phyloP scores from a whole-genome alignment of 441 rosid species.

The Corymbia citriodora region DNA sequence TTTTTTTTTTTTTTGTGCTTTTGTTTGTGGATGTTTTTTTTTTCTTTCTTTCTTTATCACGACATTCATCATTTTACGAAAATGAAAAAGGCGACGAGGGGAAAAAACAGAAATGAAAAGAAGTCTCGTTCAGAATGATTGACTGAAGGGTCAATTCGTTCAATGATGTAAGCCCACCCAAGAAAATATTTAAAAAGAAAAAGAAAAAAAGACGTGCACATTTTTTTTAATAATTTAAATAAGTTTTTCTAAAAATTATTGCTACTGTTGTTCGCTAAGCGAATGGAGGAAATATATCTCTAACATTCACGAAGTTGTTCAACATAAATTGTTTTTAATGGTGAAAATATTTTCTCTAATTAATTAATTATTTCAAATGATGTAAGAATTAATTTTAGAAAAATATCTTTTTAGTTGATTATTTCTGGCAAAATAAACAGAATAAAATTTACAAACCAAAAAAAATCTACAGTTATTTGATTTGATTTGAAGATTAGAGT shows the following conservation, averaged over 20 bases:
- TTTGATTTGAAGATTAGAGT: neutral
- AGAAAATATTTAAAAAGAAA: neutral
- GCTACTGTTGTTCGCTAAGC: fast-evolving
- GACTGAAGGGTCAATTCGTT: neutral
- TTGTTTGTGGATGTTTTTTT: too few species aligned
- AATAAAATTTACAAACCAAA: neutral
- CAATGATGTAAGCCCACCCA: neutral
- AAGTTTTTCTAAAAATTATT: neutral
- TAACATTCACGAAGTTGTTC: fast-evolving
- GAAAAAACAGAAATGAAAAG: too few species aligned
- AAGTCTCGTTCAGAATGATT: neutral
- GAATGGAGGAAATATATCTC: neutral
- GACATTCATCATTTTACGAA: neutral
- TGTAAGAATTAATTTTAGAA: neutral
- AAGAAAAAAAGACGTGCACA: neutral
- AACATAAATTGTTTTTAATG: neutral
- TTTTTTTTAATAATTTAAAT: neutral
- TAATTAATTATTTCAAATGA: neutral
- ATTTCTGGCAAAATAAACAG: fast-evolving
- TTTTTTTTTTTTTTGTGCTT: neutral
- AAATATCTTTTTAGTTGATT: neutral
- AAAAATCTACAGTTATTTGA: neutral
- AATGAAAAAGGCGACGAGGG: neutral
- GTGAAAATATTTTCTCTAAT: neutral
- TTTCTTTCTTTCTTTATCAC: fast-evolving